Evolutionary conservation across 208 protist genomes (phyloP).

Genomic region (Kentomonas sorsogonicus): DNA sequence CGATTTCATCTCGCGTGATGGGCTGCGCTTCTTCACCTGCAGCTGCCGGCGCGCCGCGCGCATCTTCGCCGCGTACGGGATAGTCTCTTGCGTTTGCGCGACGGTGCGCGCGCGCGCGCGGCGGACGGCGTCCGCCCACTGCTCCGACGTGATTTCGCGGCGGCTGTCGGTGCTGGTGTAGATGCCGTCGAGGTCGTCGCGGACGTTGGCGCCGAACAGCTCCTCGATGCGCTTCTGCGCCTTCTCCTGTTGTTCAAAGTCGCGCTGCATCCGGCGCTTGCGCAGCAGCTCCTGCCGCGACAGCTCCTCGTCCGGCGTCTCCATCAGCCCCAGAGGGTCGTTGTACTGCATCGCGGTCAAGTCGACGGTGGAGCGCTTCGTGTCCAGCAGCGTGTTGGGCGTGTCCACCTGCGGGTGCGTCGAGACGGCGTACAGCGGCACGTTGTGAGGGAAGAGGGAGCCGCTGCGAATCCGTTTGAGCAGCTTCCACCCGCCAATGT

Average conservation of each 20-base stretch:
- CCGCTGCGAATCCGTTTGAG: conserved; percentile 62
- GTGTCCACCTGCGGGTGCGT: conserved; percentile 76
- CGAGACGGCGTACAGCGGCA: conserved; percentile 74
- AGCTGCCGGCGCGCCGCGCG: conserved; percentile 35
- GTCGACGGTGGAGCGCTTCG: conserved; percentile 65
- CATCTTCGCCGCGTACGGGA: conserved; percentile 64
- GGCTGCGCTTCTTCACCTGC: conserved; percentile 36
- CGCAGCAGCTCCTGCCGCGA: conserved; percentile 50
- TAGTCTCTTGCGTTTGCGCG: conserved; percentile 63
- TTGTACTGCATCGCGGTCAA: conserved; percentile 87
- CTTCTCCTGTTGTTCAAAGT: conserved; percentile 49
- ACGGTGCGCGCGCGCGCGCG: conserved; percentile 55
- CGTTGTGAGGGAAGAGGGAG: conserved; percentile 72
- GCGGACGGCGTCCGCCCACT: conserved; percentile 76
- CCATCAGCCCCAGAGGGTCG: conserved; percentile 49
- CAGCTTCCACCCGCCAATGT: conserved; percentile 87
- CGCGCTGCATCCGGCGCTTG: conserved; percentile 32
- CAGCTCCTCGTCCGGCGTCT: conserved; percentile 41
- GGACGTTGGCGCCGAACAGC: conserved; percentile 52
- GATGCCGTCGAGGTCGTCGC: neutral
- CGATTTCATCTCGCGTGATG: conserved; percentile 46
- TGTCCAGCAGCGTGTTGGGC: conserved; percentile 74
- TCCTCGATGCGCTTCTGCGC: conserved; percentile 64
- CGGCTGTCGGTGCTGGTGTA: conserved; percentile 44
- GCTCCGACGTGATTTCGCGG: conserved; percentile 58